Conservation (phyloP, 73 alveolate species). For the Tetrahymena thermophila region DNA sequence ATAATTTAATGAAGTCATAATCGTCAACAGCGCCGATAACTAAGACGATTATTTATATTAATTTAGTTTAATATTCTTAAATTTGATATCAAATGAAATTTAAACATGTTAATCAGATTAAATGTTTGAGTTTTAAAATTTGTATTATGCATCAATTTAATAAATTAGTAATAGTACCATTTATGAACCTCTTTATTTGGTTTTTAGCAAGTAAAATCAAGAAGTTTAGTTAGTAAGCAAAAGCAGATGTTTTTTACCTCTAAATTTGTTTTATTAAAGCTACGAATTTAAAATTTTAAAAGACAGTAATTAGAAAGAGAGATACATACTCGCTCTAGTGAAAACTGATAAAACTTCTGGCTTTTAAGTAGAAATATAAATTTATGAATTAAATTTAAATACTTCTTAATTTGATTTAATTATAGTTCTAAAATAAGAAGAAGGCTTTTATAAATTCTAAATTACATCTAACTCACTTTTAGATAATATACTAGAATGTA, state of each 20-base stretch:
- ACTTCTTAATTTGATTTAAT: neutral
- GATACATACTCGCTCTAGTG: neutral
- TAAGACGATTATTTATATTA: neutral
- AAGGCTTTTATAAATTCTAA: neutral
- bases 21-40: neutral
- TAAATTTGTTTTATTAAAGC: neutral
- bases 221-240: neutral
- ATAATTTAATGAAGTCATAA: too few relatives aligned
- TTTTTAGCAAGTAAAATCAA: neutral
- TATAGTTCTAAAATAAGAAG: neutral
- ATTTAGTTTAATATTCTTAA: neutral
- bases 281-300: neutral
- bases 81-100: neutral
- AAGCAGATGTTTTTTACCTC: neutral
- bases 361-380: neutral
- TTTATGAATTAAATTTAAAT: neutral
- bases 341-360: neutral
- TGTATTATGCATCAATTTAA: neutral
- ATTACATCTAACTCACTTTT: neutral
- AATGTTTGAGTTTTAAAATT: neutral
- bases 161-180: neutral
- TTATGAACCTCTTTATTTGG: neutral
- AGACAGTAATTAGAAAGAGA: neutral
- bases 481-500: neutral
- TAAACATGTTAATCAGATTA: neutral